Evolutionary conservation across 768 basidiomycete genomes (phyloP).

Genomic region (Amanita rimosa): DNA sequence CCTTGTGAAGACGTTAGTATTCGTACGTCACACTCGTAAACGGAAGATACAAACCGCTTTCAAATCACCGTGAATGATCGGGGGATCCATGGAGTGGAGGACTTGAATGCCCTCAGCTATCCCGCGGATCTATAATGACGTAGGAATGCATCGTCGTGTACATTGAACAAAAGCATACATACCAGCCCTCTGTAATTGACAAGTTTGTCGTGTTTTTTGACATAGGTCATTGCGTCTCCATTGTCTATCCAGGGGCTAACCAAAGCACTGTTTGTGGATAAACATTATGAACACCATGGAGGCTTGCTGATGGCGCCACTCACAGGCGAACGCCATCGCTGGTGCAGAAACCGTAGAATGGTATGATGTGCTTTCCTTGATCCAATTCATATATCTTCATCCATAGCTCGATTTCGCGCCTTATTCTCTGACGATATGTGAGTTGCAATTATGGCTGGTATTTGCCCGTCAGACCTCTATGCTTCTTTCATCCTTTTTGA

Average conservation of each 20-base stretch:
- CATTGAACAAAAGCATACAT: neutral
- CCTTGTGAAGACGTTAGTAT: neutral
- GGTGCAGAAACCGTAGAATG: conserved; percentile 4
- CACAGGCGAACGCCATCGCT: neutral
- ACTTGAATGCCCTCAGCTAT: conserved; percentile 3
- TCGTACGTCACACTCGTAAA: neutral
- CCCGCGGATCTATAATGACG: conserved; percentile 26
- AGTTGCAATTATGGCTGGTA: neutral
- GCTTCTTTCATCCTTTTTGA: neutral
- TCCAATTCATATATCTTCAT: neutral
- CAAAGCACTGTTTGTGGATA: neutral
- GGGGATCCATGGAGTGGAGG: conserved; percentile 5
- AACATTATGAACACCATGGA: neutral
- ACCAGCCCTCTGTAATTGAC: conserved; percentile 3
- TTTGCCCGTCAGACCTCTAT: neutral
- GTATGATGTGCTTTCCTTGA: conserved; percentile 4
- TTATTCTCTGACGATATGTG: neutral
- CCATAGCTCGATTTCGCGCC: conserved; percentile 4
- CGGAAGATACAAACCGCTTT: neutral
- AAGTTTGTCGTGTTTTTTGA: conserved; percentile 3
- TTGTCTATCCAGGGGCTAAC: conserved; percentile 4
- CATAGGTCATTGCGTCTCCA: conserved; percentile 1
- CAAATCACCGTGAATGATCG: conserved; percentile 5
- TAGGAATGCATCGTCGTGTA: neutral
- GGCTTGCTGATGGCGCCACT: neutral